These are phyloP conservation scores for Botryosphaeria dothidea DNA, from an alignment of 2,329 filamentous ascomycete species.

Conservation along the genomic window DNA sequence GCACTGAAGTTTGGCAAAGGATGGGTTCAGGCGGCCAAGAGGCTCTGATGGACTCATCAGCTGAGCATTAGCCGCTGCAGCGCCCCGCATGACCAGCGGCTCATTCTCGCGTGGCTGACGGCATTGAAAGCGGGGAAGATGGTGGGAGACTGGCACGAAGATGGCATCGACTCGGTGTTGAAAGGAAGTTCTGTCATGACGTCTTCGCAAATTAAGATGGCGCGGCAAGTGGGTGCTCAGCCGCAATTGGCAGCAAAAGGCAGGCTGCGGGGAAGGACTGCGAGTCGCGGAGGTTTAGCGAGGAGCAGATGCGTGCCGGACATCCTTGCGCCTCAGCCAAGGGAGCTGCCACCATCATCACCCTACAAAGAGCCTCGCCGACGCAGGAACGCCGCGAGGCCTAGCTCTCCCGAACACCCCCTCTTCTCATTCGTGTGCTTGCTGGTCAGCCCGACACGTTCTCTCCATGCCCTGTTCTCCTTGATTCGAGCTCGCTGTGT, in stretches of 20 bases:
- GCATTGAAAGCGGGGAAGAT: not conserved
- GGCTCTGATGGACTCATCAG: not conserved
- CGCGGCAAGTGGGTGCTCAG: not conserved
- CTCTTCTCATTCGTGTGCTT: not conserved
- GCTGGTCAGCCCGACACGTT: not conserved
- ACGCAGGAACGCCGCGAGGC: conserved; percentile 15
- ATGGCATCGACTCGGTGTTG: not conserved
- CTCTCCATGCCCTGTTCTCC: not conserved
- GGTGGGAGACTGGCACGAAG: not conserved
- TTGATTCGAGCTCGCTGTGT: not conserved
- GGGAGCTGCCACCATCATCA: not conserved
- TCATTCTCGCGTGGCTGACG: not conserved
- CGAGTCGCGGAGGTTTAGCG: conserved; percentile 10
- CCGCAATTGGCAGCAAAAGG: not conserved
- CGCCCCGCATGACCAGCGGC: not conserved
- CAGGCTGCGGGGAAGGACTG: not conserved
- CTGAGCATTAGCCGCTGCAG: not conserved
- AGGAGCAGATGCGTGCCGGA: not conserved
- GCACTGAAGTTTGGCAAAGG: not conserved
- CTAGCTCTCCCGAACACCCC: not conserved
- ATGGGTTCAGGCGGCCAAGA: not conserved
- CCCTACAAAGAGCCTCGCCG: conserved; percentile 4
- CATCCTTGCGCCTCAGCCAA: conserved; percentile 9
- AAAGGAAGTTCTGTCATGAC: not conserved
- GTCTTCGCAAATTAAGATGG: not conserved